These are phyloP conservation scores for Scheffersomyces stambukii DNA, from an alignment of 1,139 yeast species.

Conservation along the genomic window DNA sequence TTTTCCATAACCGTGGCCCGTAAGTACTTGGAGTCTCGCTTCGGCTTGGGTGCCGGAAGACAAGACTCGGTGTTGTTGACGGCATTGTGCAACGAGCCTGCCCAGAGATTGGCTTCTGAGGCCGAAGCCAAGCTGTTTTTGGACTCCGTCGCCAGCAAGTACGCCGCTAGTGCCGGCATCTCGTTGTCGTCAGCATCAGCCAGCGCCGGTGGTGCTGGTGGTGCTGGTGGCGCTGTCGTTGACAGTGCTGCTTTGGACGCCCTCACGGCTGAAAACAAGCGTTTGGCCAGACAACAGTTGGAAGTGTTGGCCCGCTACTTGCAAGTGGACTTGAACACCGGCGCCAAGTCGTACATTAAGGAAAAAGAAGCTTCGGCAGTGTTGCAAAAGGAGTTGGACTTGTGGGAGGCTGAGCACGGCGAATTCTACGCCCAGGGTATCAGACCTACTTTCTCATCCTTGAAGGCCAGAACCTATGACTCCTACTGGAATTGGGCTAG, in stretches of 20 bases:
- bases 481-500: conserved; percentile 99
- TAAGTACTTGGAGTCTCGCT: conserved; percentile 83
- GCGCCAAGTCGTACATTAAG: conserved; percentile 79
- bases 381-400: conserved; percentile 85
- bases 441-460: conserved; percentile 81
- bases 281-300: conserved; percentile 89
- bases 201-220: conserved; percentile 46
- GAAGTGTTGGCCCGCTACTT: conserved; percentile 94
- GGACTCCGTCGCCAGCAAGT: conserved; percentile 77
- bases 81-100: conserved; percentile 88
- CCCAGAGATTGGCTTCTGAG: conserved; percentile 80
- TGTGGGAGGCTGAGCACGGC: conserved; percentile 93
- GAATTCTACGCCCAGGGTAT: conserved; percentile 92
- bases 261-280: conserved; percentile 82
- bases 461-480: conserved; percentile 94
- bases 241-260: conserved; percentile 97
- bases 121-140: conserved; percentile 86
- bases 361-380: conserved; percentile 84
- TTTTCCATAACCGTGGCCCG: conserved; percentile 88
- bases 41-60: conserved; percentile 91
- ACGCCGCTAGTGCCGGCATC: conserved; percentile 79
- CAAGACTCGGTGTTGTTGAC: conserved; percentile 84
- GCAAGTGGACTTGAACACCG: conserved; percentile 85
- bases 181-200: conserved; percentile 66
- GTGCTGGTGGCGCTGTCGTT: conserved; percentile 78